A percentile compares a stretch with the other conserved stretches of the same genome.
phyloP scores from a whole-genome alignment of 495 filamentous ascomycete genomes.

The Penicillium riverlandense region DNA sequence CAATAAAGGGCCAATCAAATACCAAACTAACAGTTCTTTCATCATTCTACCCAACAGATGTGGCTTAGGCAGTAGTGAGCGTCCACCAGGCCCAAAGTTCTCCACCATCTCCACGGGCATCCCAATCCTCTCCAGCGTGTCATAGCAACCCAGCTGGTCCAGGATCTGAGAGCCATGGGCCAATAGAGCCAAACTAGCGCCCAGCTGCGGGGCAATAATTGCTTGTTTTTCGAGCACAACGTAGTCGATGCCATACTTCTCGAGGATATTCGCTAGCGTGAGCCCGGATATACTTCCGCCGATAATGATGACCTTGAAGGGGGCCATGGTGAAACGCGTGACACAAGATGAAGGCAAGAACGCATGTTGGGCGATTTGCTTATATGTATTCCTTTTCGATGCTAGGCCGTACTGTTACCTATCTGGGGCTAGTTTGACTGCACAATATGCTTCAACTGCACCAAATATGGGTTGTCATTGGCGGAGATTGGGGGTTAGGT shows the following conservation, averaged over 20 bases:
- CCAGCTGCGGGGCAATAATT: slow-evolving; percentile 25
- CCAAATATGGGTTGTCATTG: not conserved
- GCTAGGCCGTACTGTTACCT: no score
- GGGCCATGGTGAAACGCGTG: not conserved
- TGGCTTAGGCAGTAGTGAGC: not conserved
- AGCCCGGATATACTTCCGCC: slow-evolving; percentile 43
- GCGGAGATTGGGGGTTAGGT: not conserved
- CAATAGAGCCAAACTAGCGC: slow-evolving; percentile 24
- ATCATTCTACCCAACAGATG: not conserved
- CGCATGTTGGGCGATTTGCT: no score
- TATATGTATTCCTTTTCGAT: no score
- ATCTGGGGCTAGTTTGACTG: no score
- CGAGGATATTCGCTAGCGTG: slow-evolving; percentile 34
- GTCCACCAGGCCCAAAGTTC: not conserved
- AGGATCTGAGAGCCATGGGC: slow-evolving; percentile 29
- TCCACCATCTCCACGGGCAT: not conserved
- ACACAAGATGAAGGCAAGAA: no score
- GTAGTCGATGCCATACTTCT: slow-evolving; percentile 38
- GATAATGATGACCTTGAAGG: slow-evolving; percentile 34
- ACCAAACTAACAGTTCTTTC: slow-evolving; percentile 3
- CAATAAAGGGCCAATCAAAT: not conserved
- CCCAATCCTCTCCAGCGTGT: slow-evolving; percentile 2
- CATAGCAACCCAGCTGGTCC: slow-evolving; percentile 38
- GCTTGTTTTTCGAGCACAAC: slow-evolving; percentile 37
- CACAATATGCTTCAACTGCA: no score